These are phyloP conservation scores for Rhizophagus clarus DNA, from an alignment of 192 early-diverging fungal genomes.

Conservation along the genomic window DNA sequence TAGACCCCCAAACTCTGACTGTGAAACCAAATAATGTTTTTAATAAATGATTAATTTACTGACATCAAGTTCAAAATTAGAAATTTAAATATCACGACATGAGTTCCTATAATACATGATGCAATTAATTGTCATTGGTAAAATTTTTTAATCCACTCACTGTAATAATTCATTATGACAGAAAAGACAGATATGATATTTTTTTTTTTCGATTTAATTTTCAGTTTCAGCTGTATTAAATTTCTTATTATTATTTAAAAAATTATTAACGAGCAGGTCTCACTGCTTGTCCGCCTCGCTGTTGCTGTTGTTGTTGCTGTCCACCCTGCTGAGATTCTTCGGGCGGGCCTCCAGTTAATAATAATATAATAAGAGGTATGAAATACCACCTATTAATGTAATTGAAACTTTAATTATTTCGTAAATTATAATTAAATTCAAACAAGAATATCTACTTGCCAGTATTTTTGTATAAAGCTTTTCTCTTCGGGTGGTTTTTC, in stretches of 20 bases:
- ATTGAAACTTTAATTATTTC: background rate
- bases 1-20: background rate
- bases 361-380: background rate
- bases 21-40: background rate
- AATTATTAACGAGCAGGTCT: conserved; percentile 12
- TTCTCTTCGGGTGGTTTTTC: conserved; percentile 28
- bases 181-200: no score
- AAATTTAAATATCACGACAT: background rate
- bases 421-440: background rate
- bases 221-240: no score
- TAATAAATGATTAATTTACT: background rate
- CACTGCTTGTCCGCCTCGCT: background rate
- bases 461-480: conserved; percentile 33
- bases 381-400: conserved; percentile 16
- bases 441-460: conserved; percentile 5
- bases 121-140: background rate
- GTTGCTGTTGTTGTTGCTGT: conserved; percentile 8
- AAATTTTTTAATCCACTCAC: background rate
- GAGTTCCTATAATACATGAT: no score
- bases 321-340: conserved; percentile 6
- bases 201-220: no score
- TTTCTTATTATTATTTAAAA: no score
- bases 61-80: background rate
- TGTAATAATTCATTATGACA: background rate
- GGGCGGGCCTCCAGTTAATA: background rate